phyloP scores from a whole-genome alignment of 345 rosid species.

The Pelargonium nanum region DNA sequence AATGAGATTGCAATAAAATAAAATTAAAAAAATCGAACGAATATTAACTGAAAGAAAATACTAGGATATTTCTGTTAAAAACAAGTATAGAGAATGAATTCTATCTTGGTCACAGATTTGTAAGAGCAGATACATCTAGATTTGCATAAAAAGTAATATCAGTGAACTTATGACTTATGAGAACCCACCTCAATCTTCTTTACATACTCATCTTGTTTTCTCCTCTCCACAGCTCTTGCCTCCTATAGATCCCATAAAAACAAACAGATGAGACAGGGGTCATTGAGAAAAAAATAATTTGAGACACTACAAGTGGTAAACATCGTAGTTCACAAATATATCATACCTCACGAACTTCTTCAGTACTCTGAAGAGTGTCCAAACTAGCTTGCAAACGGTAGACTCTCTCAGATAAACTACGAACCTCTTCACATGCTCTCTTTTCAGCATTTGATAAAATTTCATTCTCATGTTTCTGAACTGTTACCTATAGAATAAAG shows the following conservation, averaged over 20 bases:
- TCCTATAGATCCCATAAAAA: slow-evolving; percentile 31
- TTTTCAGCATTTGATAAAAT: slow-evolving; percentile 70
- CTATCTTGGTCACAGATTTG: background rate
- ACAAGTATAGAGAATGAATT: no score
- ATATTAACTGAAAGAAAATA: no score
- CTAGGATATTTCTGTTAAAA: no score
- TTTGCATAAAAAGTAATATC: background rate
- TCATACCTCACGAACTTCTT: slow-evolving; percentile 83
- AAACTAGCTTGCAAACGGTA: slow-evolving; percentile 75
- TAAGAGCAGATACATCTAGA: background rate
- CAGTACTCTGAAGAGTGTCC: slow-evolving; percentile 75
- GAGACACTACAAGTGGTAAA: background rate
- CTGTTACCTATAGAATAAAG: slow-evolving; percentile 40
- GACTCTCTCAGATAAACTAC: slow-evolving; percentile 67
- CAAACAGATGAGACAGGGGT: background rate
- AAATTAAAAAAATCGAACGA: no score
- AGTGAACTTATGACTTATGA: background rate
- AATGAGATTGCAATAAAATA: background rate
- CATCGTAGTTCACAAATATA: background rate
- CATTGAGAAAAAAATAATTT: no score
- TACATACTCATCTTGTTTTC: slow-evolving; percentile 66
- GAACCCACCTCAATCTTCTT: slow-evolving; percentile 61
- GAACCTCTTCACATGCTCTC: slow-evolving; percentile 86
- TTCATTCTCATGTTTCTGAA: slow-evolving; percentile 73
- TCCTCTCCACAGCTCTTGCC: slow-evolving; percentile 72